Percentiles rank a stretch among this genome's conserved stretches.
Evolutionary conservation across 1,284 basidiomycete genomes (phyloP).

Genomic region (Peniophora sp.): DNA sequence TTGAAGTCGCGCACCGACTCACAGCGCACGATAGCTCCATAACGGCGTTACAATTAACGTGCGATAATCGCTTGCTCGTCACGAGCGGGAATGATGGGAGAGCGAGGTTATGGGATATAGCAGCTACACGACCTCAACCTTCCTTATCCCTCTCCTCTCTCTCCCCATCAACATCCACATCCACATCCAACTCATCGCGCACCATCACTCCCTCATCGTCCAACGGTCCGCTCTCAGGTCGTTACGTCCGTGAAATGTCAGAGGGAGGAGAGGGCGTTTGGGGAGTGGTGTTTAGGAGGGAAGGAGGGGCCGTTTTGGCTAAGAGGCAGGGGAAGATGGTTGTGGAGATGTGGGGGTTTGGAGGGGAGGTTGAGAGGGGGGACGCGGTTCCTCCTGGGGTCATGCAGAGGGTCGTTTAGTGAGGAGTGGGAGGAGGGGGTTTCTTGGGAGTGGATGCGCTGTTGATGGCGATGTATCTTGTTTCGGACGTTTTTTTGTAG

Average conservation of each 20-base stretch:
- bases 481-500: no score
- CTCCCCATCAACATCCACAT: no score
- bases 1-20: constrained; percentile 38
- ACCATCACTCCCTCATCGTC: no score
- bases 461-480: no score
- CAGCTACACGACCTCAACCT: no score
- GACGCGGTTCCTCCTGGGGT: no score
- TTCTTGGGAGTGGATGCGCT: no score
- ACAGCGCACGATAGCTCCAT: constrained; percentile 88
- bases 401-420: no score
- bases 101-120: constrained; percentile 80
- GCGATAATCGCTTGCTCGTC: constrained; percentile 74
- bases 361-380: no score
- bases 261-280: constrained; percentile 80
- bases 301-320: constrained; percentile 79
- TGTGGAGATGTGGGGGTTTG: constrained; percentile 83
- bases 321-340: constrained; percentile 79
- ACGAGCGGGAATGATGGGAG: constrained; percentile 89
- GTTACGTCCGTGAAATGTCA: constrained; percentile 69
- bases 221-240: constrained; percentile 52
- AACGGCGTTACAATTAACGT: constrained; percentile 69
- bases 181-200: no score
- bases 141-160: no score
- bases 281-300: constrained; percentile 76
- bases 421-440: no score